Evolutionary conservation across 2,329 filamentous ascomycete species (phyloP).

Genomic region (Bipolaris cookei): DNA sequence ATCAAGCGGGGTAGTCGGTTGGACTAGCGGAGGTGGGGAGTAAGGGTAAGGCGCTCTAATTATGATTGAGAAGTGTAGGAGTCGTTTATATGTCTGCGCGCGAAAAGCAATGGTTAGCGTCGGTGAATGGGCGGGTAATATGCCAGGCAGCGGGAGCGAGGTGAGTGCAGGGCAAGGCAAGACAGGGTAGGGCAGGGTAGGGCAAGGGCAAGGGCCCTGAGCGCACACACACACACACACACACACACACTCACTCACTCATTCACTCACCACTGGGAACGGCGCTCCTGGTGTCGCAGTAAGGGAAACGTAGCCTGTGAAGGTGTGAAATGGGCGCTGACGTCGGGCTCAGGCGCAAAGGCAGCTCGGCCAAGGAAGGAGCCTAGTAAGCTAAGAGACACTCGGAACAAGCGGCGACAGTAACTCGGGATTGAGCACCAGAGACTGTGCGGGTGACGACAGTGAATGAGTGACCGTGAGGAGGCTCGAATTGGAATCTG

Average conservation of each 20-base stretch:
- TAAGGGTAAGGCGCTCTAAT: slow-evolving; percentile 39
- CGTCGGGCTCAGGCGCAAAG: slow-evolving; percentile 31
- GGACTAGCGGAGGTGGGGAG: slow-evolving; percentile 17
- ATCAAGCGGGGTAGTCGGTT: slow-evolving; percentile 29
- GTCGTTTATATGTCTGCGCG: slow-evolving; percentile 31
- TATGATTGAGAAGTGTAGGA: slow-evolving; percentile 38
- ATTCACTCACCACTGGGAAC: slow-evolving; percentile 37
- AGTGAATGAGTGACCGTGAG: slow-evolving; percentile 45
- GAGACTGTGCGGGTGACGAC: slow-evolving; percentile 20
- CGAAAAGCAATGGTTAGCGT: slow-evolving; percentile 35
- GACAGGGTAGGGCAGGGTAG: neutral
- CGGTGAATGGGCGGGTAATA: slow-evolving; percentile 28
- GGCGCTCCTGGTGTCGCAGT: slow-evolving; percentile 21
- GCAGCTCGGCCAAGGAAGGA: slow-evolving; percentile 21
- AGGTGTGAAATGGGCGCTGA: slow-evolving; percentile 25
- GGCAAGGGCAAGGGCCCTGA: slow-evolving; percentile 9
- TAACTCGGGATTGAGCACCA: slow-evolving; percentile 42
- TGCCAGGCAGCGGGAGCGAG: slow-evolving; percentile 13
- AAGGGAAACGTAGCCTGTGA: slow-evolving; percentile 21
- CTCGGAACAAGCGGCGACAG: slow-evolving; percentile 40
- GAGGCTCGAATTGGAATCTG: slow-evolving; percentile 39
- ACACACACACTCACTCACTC: no score
- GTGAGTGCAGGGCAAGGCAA: slow-evolving; percentile 12
- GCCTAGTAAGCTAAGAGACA: slow-evolving; percentile 33
- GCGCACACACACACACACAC: no score